Evolutionary conservation across 2,329 filamentous ascomycete genomes (phyloP), one percentile per base, ranked within the genome.

Genomic region (Mycosphaerelloides madeirae): DNA sequence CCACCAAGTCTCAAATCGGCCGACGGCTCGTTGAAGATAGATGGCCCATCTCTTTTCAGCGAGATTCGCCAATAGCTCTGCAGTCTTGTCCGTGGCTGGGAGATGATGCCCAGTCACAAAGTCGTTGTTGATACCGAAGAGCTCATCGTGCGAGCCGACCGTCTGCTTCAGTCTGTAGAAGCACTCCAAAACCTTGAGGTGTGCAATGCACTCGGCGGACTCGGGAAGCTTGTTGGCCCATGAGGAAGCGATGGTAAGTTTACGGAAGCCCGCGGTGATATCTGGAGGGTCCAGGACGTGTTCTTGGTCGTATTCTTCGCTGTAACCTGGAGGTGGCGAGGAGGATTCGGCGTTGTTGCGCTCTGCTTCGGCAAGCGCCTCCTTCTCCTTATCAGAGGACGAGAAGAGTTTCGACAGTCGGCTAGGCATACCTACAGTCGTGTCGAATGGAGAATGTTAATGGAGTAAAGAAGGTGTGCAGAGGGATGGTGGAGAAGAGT

Each of bases 31-130:
- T 1, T 80, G 75, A 4, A 87, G 74, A 59, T 80, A 88, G 8
- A 88, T 60, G 0, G 78, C 77, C 85, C 85, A 89, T 59, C 85
- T 71, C 68, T 87, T 87, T 67, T 88, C 84, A 12, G 80, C 72
- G 22, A 86, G 67, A 38, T 72, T 70, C 41, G 76, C 74, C 12
- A 80, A 65, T 6, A 57, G 38, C 25, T 58, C 45, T 6, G 49
- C 39, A 19, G 46, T 44, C 15, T 61, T 57, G 15, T 57, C 56
- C 50, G 68, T 67, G 41, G 66, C 64, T 9, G 47, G 19, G 1
- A 55, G 58, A 14, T 61, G 62, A 18, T 46, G 33, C 18, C 42
- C 41, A 3, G 48, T 52, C 57, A 38, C 55, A 11, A 67, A 48
- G 5, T 47, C 55, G 25, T 71, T 69, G 1, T 66, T 60, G 38